Evolutionary conservation across 2,329 filamentous ascomycete genomes (phyloP).

Genomic region (Penicillium sp.): DNA sequence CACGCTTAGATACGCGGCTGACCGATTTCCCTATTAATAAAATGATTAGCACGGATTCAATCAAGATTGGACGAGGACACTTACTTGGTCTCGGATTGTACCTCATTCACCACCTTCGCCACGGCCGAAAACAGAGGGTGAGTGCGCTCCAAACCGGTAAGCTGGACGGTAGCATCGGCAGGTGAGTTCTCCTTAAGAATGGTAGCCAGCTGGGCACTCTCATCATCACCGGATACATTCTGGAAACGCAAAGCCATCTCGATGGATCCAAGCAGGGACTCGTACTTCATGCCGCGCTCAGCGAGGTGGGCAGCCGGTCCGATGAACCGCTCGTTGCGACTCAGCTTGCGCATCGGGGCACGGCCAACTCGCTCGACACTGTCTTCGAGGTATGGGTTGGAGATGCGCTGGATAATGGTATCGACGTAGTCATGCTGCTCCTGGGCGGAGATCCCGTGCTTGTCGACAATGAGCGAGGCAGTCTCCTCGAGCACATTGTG

Average conservation of each 20-base stretch:
- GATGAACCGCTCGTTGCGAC: conserved; percentile 92
- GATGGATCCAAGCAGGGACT: conserved; percentile 70
- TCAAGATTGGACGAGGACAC: conserved; percentile 1
- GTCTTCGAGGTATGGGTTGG: conserved; percentile 89
- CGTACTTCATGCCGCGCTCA: conserved; percentile 67
- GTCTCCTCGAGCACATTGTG: conserved; percentile 78
- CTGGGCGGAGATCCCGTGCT: conserved; percentile 69
- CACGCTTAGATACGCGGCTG: conserved; percentile 27
- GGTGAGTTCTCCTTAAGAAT: conserved; percentile 71
- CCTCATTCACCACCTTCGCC: conserved; percentile 72
- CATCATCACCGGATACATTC: conserved; percentile 84
- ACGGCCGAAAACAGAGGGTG: conserved; percentile 76
- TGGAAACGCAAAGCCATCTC: conserved; percentile 96
- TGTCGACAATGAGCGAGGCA: conserved; percentile 74
- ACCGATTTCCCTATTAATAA: conserved; percentile 22
- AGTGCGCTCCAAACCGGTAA: conserved; percentile 71
- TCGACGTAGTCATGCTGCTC: conserved; percentile 84
- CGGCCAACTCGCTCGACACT: conserved; percentile 92
- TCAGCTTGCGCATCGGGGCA: conserved; percentile 87
- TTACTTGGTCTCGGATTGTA: conserved; percentile 56
- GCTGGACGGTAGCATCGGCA: conserved; percentile 69
- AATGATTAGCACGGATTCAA: conserved; percentile 10
- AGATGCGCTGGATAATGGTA: conserved; percentile 87
- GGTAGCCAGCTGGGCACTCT: conserved; percentile 78
- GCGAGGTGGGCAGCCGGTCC: conserved; percentile 85